phyloP scores from a whole-genome alignment of 192 early-diverging fungal genomes.

The Radiomyces spectabilis region DNA sequence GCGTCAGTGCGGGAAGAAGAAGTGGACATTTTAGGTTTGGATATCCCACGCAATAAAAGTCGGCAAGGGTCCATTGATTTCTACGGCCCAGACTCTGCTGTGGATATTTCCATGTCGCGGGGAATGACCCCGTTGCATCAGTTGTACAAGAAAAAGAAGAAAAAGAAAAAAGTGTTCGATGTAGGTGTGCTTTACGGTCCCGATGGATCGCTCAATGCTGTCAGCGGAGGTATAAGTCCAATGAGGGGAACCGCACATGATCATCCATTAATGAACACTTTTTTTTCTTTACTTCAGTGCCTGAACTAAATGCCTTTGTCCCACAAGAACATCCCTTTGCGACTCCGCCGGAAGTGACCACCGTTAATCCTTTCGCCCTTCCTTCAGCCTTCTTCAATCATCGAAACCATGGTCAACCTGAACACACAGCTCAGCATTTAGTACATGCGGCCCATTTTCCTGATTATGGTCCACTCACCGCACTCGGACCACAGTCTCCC shows the following conservation, averaged over 20 bases:
- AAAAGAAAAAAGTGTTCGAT: conserved; percentile 25
- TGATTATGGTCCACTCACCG: conserved; percentile 19
- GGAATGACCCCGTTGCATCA: conserved; percentile 7
- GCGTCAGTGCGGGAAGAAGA: conserved; percentile 34
- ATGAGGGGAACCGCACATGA: background rate
- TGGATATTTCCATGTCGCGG: conserved; percentile 1
- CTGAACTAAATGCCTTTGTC: conserved; percentile 2
- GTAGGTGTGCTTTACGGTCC: conserved; percentile 18
- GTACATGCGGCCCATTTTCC: conserved; percentile 17
- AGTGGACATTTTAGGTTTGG: conserved; percentile 30
- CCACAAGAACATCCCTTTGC: conserved; percentile 13
- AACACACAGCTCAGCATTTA: conserved; percentile 11
- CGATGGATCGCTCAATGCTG: conserved; percentile 14
- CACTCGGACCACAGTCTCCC: conserved; percentile 9
- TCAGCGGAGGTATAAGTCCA: conserved; percentile 6
- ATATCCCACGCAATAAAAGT: conserved; percentile 15
- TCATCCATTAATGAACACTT: too few species aligned
- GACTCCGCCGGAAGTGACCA: conserved; percentile 26
- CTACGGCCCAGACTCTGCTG: too few species aligned
- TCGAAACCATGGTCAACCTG: conserved; percentile 9
- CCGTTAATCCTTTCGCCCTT: conserved; percentile 18
- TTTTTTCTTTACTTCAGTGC: background rate
- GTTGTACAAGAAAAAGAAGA: conserved; percentile 21
- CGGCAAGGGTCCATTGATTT: too few species aligned
- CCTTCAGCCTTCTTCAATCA: conserved; percentile 21